Evolutionary conservation across 2,329 filamentous ascomycete genomes (phyloP).

Genomic region (Calonectria pauciramosa): DNA sequence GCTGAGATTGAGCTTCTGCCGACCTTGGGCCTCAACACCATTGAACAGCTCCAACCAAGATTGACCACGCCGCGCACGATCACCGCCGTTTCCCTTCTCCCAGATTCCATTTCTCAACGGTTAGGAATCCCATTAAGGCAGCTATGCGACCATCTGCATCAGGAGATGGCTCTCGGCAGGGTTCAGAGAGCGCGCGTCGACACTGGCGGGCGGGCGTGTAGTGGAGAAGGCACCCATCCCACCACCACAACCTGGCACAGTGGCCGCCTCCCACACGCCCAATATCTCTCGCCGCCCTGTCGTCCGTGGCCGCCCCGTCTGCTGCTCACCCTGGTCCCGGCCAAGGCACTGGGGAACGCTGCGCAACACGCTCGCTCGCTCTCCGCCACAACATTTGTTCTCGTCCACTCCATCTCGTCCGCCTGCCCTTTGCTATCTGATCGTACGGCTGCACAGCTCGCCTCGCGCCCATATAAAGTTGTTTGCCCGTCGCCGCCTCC

Average conservation of each 20-base stretch:
- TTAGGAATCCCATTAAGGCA: constrained; percentile 22
- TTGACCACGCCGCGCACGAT: not conserved
- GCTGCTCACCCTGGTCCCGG: constrained; percentile 37
- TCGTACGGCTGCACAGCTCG: constrained; percentile 12
- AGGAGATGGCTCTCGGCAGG: constrained; percentile 4
- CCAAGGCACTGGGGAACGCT: constrained; percentile 33
- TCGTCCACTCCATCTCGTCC: constrained; percentile 42
- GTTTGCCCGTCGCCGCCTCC: constrained; percentile 20
- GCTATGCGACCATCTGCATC: constrained; percentile 21
- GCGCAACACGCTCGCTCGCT: constrained; percentile 31
- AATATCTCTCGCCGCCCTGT: constrained; percentile 38
- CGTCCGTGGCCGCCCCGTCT: constrained; percentile 19
- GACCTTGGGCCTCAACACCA: constrained; percentile 22
- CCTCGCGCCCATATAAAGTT: constrained; percentile 38
- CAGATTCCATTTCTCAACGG: not conserved
- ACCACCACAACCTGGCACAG: constrained; percentile 7
- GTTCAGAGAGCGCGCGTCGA: constrained; percentile 6
- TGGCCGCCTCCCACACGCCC: constrained; percentile 17
- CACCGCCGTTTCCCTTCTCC: not conserved
- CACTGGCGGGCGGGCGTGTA: not conserved
- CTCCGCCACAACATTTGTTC: constrained; percentile 35
- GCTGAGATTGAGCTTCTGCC: constrained; percentile 13
- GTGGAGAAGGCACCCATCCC: constrained; percentile 29
- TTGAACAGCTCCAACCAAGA: constrained; percentile 18
- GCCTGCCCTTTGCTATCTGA: constrained; percentile 37